phyloP scores from a whole-genome alignment of 169 alveolate genomes.

The Cryptosporidium felis region DNA sequence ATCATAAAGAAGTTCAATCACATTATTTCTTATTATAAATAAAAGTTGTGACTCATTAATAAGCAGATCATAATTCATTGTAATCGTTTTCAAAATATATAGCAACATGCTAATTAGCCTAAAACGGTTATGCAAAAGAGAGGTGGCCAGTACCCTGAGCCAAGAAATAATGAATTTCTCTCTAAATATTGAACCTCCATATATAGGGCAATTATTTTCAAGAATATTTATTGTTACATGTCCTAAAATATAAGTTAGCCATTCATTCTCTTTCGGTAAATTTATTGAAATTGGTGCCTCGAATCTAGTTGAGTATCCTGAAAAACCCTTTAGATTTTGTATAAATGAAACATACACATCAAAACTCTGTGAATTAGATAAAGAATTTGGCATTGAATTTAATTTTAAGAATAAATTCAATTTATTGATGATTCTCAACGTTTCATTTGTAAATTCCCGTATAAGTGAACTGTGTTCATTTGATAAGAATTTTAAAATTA shows the following conservation, averaged over 20 bases:
- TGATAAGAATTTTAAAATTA: slow-evolving; percentile 14
- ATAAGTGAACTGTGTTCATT: not conserved
- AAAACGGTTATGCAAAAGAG: not conserved
- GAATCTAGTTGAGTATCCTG: not conserved
- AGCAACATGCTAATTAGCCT: not conserved
- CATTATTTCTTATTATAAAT: not conserved
- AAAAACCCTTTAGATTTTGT: not conserved
- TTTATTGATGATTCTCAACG: slow-evolving; percentile 8
- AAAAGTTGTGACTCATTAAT: not conserved
- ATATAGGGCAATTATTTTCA: not conserved
- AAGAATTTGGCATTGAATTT: not conserved
- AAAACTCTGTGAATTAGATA: not conserved
- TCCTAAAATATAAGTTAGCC: slow-evolving; percentile 9
- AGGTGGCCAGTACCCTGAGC: not conserved
- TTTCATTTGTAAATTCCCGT: not conserved
- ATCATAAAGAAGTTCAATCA: slow-evolving; percentile 1
- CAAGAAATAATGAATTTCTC: slow-evolving; percentile 26
- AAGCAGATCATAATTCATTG: not conserved
- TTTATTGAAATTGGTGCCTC: slow-evolving; percentile 12
- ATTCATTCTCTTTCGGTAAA: not conserved
- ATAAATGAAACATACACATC: slow-evolving; percentile 17
- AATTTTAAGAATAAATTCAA: not conserved
- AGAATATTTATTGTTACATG: slow-evolving; percentile 6
- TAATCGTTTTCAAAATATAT: not conserved
- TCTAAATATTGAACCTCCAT: not conserved